A percentile compares a stretch with the other conserved stretches of the same genome.
Conservation (phyloP, 257 asterid species). For the Jaltomata sinuosa region DNA sequence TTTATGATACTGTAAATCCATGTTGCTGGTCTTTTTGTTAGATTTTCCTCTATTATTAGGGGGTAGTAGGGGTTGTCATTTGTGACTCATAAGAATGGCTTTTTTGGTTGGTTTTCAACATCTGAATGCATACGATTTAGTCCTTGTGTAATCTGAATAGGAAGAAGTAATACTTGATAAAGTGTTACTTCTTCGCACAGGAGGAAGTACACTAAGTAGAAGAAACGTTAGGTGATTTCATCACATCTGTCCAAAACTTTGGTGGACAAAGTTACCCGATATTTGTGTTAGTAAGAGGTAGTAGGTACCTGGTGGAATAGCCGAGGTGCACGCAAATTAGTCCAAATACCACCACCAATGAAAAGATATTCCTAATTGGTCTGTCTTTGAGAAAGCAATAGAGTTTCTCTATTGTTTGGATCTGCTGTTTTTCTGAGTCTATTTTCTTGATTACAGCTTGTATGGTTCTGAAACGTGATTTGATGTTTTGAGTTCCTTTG, state of each 20-base stretch:
- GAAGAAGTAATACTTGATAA: not conserved
- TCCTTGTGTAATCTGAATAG: not conserved
- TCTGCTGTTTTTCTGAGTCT: not conserved
- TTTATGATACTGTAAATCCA: not conserved
- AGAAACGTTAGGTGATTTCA: not conserved
- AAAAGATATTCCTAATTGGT: not conserved
- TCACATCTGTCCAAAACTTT: not conserved
- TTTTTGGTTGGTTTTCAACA: not conserved
- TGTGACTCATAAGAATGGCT: not conserved
- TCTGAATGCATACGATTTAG: not conserved
- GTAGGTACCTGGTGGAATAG: not conserved
- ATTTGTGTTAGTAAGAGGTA: not conserved
- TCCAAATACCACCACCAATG: not conserved
- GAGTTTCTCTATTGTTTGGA: not conserved
- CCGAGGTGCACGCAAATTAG: not conserved
- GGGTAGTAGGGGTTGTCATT: not conserved
- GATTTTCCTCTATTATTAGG: not conserved
- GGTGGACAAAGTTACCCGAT: not conserved
- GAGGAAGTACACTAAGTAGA: not conserved
- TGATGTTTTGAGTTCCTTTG: conserved; percentile 6
- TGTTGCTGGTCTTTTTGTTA: not conserved
- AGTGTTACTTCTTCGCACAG: not conserved
- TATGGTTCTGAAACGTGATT: not conserved
- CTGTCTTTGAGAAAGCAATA: not conserved
- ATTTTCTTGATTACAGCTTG: not conserved